Base-by-base conservation (phyloP, 768 basidiomycete species). In the Auriculariales sp. region DNA sequence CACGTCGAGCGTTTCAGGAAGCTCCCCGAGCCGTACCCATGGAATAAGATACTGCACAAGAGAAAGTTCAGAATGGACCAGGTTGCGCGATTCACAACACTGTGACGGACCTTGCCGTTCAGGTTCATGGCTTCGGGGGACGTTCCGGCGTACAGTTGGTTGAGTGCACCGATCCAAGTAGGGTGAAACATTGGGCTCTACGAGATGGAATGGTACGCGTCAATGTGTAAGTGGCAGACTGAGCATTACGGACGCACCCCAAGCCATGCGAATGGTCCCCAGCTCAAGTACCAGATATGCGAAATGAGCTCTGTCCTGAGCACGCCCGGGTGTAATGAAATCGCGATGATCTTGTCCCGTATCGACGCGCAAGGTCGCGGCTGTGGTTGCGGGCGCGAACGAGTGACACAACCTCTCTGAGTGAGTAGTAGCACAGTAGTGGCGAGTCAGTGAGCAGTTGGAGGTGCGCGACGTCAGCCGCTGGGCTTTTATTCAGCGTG, bases 291-390 rank as follows among this genome's bases (percentile, higher is more conserved):
- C n/a, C n/a, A n/a, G n/a, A 10, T 3, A 62, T 39, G 4, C 31
- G 30, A 1, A 51, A 29, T 1, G 57, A 17, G 36, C n/a, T 67
- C 66, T 0, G 66, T 61, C 2, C 59, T 39, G 10, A 72, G 51
- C 49, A 62, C 61, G 48, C 75, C 75, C 2, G 75, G 75, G 53
- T 75, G 67, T 11, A 69, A 24, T 25, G 73, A 61, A 11, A 58
- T 66, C 1, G 71, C 71, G 0, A 70, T 58, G 22, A 74, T 59
- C 36, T 67, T 50, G 44, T 65, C 62, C 63, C 65, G 49, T 71
- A 71, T 27, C 70, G 57, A 10, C 66, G 53, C 0, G 65, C 66
- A 4, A 72, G 59, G 52, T 71, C 69, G 30, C 57, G 56, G 5
- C 70, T 56, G 34, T 69, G 53, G 4, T 71, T 53, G 5, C 69